Conservation (phyloP, 805 yeast species). For the Candida schatavii region DNA sequence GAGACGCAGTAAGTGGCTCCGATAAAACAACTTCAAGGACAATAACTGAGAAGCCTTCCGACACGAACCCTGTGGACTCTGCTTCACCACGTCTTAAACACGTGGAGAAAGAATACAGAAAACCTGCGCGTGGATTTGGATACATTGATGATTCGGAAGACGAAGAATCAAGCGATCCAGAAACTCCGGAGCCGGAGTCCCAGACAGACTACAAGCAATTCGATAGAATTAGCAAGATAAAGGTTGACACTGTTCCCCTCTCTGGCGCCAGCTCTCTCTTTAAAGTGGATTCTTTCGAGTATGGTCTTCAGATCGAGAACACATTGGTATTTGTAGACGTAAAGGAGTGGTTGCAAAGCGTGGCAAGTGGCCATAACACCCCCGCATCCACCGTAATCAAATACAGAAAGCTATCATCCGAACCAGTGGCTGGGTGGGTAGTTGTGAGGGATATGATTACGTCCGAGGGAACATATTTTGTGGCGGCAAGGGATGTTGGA, state of each 20-base stretch:
- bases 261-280: not conserved
- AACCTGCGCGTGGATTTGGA: conserved; percentile 29
- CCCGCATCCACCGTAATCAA: not conserved
- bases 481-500: not conserved
- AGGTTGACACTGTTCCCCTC: not conserved
- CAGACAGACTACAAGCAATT: conserved; percentile 9
- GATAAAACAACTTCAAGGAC: not conserved
- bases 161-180: conserved; percentile 4
- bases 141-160: conserved; percentile 17
- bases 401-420: not conserved
- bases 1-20: not conserved
- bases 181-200: conserved; percentile 12
- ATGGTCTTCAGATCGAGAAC: not conserved
- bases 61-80: not conserved
- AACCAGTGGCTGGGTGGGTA: not conserved
- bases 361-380: not conserved
- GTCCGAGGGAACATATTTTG: conserved; percentile 2
- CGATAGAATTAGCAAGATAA: conserved; percentile 9
- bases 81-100: not conserved
- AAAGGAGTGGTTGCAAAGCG: not conserved
- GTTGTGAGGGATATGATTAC: conserved; percentile 1
- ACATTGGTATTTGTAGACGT: not conserved
- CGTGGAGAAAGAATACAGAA: conserved; percentile 9
- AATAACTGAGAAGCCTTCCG: too few relatives aligned
- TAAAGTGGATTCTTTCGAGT: not conserved